Base-by-base conservation (phyloP, 306 rosid species). In the Cicer bijugum region DNA sequence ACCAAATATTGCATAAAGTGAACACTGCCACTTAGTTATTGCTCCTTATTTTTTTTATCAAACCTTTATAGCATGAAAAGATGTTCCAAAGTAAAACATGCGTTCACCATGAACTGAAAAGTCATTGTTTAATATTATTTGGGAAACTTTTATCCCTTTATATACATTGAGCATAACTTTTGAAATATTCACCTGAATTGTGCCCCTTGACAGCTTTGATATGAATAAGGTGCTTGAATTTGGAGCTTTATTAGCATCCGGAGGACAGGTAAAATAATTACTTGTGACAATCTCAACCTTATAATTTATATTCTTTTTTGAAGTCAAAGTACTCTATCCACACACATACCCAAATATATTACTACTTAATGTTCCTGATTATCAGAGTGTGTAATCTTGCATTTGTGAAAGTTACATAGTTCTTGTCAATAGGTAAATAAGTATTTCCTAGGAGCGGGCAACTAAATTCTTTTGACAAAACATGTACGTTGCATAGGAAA, bases 241-340 rank as follows among this genome's bases (percentile, higher is more conserved):
- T 86, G 98, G 98, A 58, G 89, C 97, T 48, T 84, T 94, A 48
- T 59, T 91, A 85, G 98, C 98, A 64, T 94, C 98, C 6, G 96
- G 97, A 55, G 98, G 98, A 74, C 98, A 94, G 96, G 98, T 91
- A 82, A 52, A 35, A 45, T 71, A 15, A 39, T 62, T 28, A 23
- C 40, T 47, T 57, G 39, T 64, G 35, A 55, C 45, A 46, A 61
- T 42, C 61, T 59, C 12, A 6, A 51, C 48, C 48, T 44, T 48
- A 37, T 17, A 14, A n/a, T 48, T 10, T 23, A 9, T 46, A n/a
- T 55, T 19, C 37, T 71, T 23, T 3, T 3, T 15, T 2, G n/a
- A 12, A 9, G 20, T 76, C 50, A 67, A 58, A 47, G 33, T 42
- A 23, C 65, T 42, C 45, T 20, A 12, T 37, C 14, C 2, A 64